Evolutionary conservation across 768 basidiomycete species (phyloP).

Genomic region (Lactarius psammicola): DNA sequence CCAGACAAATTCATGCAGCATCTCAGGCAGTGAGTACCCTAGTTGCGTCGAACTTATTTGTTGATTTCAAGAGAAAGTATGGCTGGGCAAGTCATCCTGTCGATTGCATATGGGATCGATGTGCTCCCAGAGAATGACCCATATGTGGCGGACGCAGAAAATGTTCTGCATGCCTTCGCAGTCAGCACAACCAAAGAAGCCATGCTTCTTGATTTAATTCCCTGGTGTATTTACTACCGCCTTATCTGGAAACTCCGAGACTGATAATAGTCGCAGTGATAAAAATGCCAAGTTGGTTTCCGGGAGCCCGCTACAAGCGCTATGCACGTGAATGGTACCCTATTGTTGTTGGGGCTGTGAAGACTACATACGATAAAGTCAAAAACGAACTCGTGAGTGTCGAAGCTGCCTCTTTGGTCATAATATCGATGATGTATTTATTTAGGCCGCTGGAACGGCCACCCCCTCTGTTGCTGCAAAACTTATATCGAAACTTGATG

Average conservation of each 20-base stretch:
- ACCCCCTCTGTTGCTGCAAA: background rate
- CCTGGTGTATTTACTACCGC: background rate
- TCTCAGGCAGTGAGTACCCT: too few relatives aligned
- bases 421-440: too few relatives aligned
- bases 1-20: too few relatives aligned
- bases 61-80: background rate
- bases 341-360: too few relatives aligned
- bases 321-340: too few relatives aligned
- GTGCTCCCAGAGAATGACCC: background rate
- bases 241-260: too few relatives aligned
- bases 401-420: too few relatives aligned
- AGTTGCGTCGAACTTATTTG: background rate
- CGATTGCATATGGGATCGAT: background rate
- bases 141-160: background rate
- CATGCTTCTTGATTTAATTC: background rate
- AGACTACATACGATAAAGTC: too few relatives aligned
- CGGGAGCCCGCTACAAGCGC: too few relatives aligned
- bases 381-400: too few relatives aligned
- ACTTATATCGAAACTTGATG: background rate
- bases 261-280: too few relatives aligned
- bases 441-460: background rate
- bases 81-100: background rate
- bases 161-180: background rate
- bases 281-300: too few relatives aligned
- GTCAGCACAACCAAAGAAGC: background rate